phyloP scores from a whole-genome alignment of 2,329 filamentous ascomycete species.

The Clarireedia sp. region DNA sequence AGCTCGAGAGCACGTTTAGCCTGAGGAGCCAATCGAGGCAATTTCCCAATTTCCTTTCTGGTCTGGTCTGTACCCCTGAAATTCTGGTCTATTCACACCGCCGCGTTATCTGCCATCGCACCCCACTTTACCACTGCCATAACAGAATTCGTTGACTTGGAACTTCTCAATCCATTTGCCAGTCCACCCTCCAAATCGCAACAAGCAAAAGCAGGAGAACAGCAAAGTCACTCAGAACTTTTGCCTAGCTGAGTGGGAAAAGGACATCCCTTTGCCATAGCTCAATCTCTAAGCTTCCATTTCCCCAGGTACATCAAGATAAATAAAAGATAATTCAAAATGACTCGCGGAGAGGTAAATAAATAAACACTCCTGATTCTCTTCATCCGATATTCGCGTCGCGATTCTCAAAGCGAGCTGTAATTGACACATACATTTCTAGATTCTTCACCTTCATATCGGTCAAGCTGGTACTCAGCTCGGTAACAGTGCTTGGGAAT shows the following conservation, averaged over 20 bases:
- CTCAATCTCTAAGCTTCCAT: not conserved
- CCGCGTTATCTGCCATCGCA: not conserved
- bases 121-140: not conserved
- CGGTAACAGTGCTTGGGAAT: conserved; percentile 61
- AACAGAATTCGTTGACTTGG: not conserved
- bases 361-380: not conserved
- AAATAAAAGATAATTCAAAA: conserved; percentile 10
- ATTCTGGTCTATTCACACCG: not conserved
- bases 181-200: not conserved
- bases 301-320: not conserved
- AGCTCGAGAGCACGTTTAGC: not conserved
- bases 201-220: not conserved
- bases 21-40: not conserved
- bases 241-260: not conserved
- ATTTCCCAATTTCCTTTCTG: too few relatives aligned
- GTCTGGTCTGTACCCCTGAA: not conserved
- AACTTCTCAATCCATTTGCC: not conserved
- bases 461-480: conserved; percentile 62
- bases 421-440: not conserved
- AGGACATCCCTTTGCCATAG: conserved; percentile 6
- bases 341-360: conserved; percentile 20
- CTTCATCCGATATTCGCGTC: not conserved
- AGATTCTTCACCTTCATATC: conserved; percentile 61
- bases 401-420: not conserved
- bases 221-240: not conserved